A percentile compares a stretch with the other conserved stretches of the same genome.
Evolutionary conservation across 163 green algal species (phyloP).

Genomic region (Chlorella variabilis): DNA sequence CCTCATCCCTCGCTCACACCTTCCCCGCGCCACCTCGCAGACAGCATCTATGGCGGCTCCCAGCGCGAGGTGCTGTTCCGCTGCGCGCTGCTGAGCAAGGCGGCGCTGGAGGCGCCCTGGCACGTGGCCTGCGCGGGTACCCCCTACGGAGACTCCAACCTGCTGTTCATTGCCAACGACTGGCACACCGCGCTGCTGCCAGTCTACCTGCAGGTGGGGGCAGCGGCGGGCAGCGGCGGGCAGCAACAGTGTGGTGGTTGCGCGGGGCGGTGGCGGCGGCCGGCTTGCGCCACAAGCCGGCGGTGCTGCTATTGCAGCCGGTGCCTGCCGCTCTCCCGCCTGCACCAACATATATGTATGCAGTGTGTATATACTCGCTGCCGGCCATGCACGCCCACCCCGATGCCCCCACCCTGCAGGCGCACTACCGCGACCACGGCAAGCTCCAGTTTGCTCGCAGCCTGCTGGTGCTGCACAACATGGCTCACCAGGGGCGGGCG

Average conservation of each 20-base stretch:
- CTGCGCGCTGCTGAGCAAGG: conserved; percentile 89
- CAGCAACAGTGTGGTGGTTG: too few relatives aligned
- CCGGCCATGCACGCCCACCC: too few relatives aligned
- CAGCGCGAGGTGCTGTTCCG: conserved; percentile 67
- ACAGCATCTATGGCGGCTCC: conserved; percentile 92
- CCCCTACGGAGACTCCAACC: conserved; percentile 94
- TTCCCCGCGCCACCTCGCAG: not conserved
- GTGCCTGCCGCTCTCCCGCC: too few relatives aligned
- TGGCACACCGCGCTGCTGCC: conserved; percentile 83
- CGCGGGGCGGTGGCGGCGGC: too few relatives aligned
- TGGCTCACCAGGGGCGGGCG: conserved; percentile 87
- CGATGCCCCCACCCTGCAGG: conserved; percentile 41
- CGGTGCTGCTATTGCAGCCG: too few relatives aligned
- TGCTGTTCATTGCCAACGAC: conserved; percentile 97
- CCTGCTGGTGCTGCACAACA: conserved; percentile 97
- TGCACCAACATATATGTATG: too few relatives aligned
- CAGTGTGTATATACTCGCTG: too few relatives aligned
- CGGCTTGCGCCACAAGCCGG: too few relatives aligned
- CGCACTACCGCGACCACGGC: conserved; percentile 95
- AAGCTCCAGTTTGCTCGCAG: conserved; percentile 90
- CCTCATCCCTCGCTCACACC: not conserved
- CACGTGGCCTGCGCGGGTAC: conserved; percentile 85
- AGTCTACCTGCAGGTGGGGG: conserved; percentile 73
- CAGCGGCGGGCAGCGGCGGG: too few relatives aligned
- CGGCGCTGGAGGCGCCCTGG: conserved; percentile 84